These are phyloP conservation scores for Shiraia sp. DNA, from an alignment of 2,329 filamentous ascomycete genomes.

Conservation along the genomic window DNA sequence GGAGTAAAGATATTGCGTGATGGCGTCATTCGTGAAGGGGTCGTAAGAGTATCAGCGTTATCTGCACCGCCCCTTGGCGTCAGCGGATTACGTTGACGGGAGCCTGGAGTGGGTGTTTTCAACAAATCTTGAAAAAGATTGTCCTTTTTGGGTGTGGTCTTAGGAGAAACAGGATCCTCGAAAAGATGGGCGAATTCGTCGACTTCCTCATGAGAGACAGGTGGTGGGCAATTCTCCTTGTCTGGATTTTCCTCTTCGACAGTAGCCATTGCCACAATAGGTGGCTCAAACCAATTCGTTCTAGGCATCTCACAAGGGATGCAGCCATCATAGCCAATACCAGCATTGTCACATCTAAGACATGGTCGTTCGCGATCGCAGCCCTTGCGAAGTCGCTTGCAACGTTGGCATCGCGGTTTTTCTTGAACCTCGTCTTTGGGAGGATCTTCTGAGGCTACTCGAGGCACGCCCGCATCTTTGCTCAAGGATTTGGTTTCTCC, in stretches of 20 bases:
- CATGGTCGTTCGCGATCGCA: constrained; percentile 35
- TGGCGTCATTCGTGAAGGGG: constrained; percentile 30
- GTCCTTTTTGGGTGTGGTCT: constrained; percentile 63
- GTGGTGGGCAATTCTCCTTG: constrained; percentile 61
- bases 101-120: constrained; percentile 50
- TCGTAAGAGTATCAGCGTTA: constrained; percentile 26
- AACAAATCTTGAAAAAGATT: constrained; percentile 54
- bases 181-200: constrained; percentile 69
- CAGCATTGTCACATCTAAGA: constrained; percentile 23
- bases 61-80: constrained; percentile 38
- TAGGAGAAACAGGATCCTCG: constrained; percentile 62
- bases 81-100: constrained; percentile 39
- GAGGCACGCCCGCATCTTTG: constrained; percentile 43
- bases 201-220: constrained; percentile 34
- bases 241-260: constrained; percentile 44
- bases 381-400: constrained; percentile 25
- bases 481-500: constrained; percentile 65
- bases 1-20: constrained; percentile 45
- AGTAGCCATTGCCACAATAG: constrained; percentile 12
- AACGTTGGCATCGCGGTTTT: constrained; percentile 29
- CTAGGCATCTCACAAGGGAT: constrained; percentile 21
- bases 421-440: constrained; percentile 18
- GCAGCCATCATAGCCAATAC: constrained; percentile 25
- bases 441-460: constrained; percentile 4
- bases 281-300: constrained; percentile 21